Conservation (phyloP, 2,329 filamentous ascomycete genomes). For the Trichophyton schoenleinii region DNA sequence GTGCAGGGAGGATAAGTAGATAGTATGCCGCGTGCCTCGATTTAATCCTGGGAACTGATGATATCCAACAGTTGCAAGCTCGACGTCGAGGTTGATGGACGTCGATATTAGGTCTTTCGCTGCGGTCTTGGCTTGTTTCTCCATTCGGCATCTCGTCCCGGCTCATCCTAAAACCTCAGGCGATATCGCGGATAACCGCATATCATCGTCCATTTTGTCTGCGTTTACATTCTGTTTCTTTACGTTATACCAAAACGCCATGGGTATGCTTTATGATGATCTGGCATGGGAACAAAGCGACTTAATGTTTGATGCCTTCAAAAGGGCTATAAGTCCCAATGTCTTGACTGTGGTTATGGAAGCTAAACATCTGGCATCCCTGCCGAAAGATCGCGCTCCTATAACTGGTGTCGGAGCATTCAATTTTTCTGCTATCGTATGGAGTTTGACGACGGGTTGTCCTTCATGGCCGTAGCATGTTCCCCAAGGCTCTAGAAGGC, state of each 20-base stretch:
- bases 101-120: neutral
- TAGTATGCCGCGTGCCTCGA: too few species aligned
- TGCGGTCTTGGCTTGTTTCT: neutral
- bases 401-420: constrained; percentile 13
- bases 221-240: too few species aligned
- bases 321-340: neutral
- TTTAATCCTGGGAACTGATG: too few species aligned
- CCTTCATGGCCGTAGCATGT: constrained; percentile 13
- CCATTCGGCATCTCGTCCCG: neutral
- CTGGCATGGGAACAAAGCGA: constrained; percentile 3
- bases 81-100: neutral
- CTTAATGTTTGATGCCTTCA: neutral
- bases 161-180: neutral
- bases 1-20: too few species aligned
- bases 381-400: neutral
- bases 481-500: constrained; percentile 18
- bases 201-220: too few species aligned
- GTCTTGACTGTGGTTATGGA: neutral
- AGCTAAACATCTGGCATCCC: neutral
- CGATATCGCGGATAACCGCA: too few species aligned
- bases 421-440: constrained; percentile 16
- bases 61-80: neutral
- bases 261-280: neutral
- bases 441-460: constrained; percentile 11
- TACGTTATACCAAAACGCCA: neutral